phyloP scores from a whole-genome alignment of 2,329 filamentous ascomycete species.

The Pseudophaeomoniella oleicola region DNA sequence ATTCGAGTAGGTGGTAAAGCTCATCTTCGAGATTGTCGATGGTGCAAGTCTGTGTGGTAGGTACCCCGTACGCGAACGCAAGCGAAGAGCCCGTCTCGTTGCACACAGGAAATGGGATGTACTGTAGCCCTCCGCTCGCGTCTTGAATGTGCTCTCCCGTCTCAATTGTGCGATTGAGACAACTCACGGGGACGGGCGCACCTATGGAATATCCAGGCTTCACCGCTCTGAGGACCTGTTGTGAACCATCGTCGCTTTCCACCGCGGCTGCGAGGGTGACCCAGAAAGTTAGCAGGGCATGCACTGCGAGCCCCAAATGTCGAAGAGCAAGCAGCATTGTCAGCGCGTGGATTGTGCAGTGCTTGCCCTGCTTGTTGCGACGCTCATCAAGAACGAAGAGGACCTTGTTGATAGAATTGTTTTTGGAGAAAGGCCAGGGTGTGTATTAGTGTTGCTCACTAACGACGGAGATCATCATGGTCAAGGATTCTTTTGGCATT shows the following conservation, averaged over 20 bases:
- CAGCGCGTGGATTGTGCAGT: neutral
- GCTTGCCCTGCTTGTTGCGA: neutral
- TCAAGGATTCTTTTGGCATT: too few species aligned
- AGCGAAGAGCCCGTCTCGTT: conserved; percentile 74
- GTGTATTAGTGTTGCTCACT: too few species aligned
- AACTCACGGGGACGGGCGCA: conserved; percentile 54
- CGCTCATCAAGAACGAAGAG: too few species aligned
- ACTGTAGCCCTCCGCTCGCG: conserved; percentile 67
- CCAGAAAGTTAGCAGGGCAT: neutral
- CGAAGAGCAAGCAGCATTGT: conserved; percentile 1
- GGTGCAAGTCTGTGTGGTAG: conserved; percentile 44
- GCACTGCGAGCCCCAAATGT: neutral
- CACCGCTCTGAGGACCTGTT: neutral
- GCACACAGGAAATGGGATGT: conserved; percentile 80
- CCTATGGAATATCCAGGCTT: conserved; percentile 31
- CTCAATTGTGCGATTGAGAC: conserved; percentile 62
- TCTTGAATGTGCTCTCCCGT: conserved; percentile 83
- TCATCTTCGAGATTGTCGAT: conserved; percentile 37
- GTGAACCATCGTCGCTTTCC: neutral
- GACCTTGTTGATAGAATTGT: too few species aligned
- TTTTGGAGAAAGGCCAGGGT: too few species aligned
- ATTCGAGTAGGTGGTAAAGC: conserved; percentile 48
- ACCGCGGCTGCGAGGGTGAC: neutral
- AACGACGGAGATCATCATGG: too few species aligned
- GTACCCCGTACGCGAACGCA: conserved; percentile 69